phyloP scores from a whole-genome alignment of 2,329 filamentous ascomycete species.

The Colletotrichum liaoningense region DNA sequence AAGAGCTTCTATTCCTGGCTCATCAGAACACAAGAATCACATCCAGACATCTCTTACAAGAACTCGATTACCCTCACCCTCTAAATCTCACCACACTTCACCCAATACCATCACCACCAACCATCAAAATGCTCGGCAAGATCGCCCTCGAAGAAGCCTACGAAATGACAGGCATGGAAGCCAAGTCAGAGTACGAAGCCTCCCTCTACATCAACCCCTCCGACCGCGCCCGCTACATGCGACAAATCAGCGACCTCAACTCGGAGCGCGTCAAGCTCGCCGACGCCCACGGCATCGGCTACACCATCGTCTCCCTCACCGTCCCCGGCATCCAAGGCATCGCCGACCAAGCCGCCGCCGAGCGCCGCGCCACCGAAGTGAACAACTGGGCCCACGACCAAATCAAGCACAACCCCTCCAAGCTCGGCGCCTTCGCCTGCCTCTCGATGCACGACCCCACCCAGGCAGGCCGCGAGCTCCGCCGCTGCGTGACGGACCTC shows the following conservation, averaged over 20 bases:
- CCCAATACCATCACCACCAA: neutral
- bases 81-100: neutral
- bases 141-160: slow-evolving; percentile 73
- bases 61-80: accelerated
- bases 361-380: slow-evolving; percentile 53
- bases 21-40: neutral
- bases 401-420: slow-evolving; percentile 51
- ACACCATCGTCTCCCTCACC: slow-evolving; percentile 60
- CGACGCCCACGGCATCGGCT: slow-evolving; percentile 60
- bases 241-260: slow-evolving; percentile 61
- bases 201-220: slow-evolving; percentile 61
- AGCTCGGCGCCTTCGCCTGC: slow-evolving; percentile 59
- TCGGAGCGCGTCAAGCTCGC: slow-evolving; percentile 54
- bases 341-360: slow-evolving; percentile 53
- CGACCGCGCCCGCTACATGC: slow-evolving; percentile 68
- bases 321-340: slow-evolving; percentile 61
- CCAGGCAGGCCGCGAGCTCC: slow-evolving; percentile 61
- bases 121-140: slow-evolving; percentile 64
- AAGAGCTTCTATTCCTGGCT: neutral
- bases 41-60: neutral
- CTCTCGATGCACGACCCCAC: slow-evolving; percentile 65
- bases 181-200: slow-evolving; percentile 72
- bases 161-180: slow-evolving; percentile 66
- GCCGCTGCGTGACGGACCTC: slow-evolving; percentile 63
- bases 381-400: slow-evolving; percentile 54